Base-by-base conservation (phyloP, 192 early-diverging fungal species). In the Coemansia sp. region DNA sequence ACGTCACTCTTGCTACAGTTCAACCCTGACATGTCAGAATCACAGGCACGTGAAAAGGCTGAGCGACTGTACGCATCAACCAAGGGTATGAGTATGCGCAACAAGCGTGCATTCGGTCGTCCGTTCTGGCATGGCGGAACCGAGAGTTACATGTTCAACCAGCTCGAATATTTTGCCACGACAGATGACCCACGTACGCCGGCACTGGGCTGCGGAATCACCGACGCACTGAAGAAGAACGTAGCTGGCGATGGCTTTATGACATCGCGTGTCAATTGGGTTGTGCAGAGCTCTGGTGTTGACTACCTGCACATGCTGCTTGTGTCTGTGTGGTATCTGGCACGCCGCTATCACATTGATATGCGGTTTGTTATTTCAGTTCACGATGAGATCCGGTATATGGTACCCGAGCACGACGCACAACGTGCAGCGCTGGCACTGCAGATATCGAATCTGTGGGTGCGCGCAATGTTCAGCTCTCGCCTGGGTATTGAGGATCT, bases 251-350 rank as follows among this genome's bases (percentile, higher is more conserved):
- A 61, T 24, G 73, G 88, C 58, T 97, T 86, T 69, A 79, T 92
- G 81, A 93, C 92, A 0, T 93, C 89, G 31, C 84, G 95, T 14
- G 82, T 97, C 42, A 98, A 98, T 71, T 98, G 97, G 97, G 93
- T 91, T 1, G 95, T 98, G 4, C 97, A 98, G 74, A 95, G 93
- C 20, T 97, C 95, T 2, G 97, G 95, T n/a, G n/a, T n/a, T n/a
- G n/a, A n/a, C n/a, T n/a, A n/a, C n/a, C n/a, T n/a, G n/a, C n/a
- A n/a, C n/a, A n/a, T n/a, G n/a, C n/a, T n/a, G n/a, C n/a, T n/a
- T n/a, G n/a, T n/a, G n/a, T n/a, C n/a, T n/a, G n/a, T n/a, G n/a
- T n/a, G n/a, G n/a, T n/a, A n/a, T n/a, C n/a, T n/a, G n/a, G n/a
- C n/a, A n/a, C n/a, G n/a, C n/a, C n/a, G n/a, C n/a, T n/a, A n/a